Base-by-base conservation (phyloP, 164 flowering plant genomes). In the Buxus sempervirens region DNA sequence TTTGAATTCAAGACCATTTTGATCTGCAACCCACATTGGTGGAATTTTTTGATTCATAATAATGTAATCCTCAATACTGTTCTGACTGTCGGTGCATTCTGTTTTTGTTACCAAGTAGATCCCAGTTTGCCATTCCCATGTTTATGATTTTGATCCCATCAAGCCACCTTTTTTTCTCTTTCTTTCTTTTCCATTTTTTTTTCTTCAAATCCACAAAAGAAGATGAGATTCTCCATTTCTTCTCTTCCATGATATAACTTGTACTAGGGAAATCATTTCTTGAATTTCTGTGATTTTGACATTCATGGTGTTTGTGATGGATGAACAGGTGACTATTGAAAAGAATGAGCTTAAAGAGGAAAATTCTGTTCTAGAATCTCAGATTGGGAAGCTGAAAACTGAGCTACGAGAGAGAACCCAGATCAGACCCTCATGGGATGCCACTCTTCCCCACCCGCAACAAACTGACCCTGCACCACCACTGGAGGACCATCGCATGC, bases 301-400 rank as follows among this genome's bases (percentile, higher is more conserved):
- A 61, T 65, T 45, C 63, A 38, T 24, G 49, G 63, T 64, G 22
- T 54, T 67, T 60, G 64, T 70, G 69, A 57, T 66, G 58, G 55
- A 56, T 21, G 67, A 38, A 28, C 80, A 86, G 90, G 79, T 86
- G 22, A 75, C 74, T 32, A 58, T 49, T 16, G 88, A 87, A 81
- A 84, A 77, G 62, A 81, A 78, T 45, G 91, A 87, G 74, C 81
- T 87, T 36, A 70, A 41, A 70, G 91, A 83, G 27, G 91, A 87
- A 71, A 87, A 68, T 41, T 58, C 73, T 54, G 72, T 68, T 54
- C 75, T 87, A 25, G 83, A 78, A 79, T 61, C 79, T 49, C 78
- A 87, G 65, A 82, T 85, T 5, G 76, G 70, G 67, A 79, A 81
- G 62, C 73, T 87, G 45, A 81, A 77, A 63, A 71, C 54, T 13